Evolutionary conservation across 2,329 filamentous ascomycete species (phyloP), one percentile per base, ranked within the genome.

Genomic region (Claviceps sp.): DNA sequence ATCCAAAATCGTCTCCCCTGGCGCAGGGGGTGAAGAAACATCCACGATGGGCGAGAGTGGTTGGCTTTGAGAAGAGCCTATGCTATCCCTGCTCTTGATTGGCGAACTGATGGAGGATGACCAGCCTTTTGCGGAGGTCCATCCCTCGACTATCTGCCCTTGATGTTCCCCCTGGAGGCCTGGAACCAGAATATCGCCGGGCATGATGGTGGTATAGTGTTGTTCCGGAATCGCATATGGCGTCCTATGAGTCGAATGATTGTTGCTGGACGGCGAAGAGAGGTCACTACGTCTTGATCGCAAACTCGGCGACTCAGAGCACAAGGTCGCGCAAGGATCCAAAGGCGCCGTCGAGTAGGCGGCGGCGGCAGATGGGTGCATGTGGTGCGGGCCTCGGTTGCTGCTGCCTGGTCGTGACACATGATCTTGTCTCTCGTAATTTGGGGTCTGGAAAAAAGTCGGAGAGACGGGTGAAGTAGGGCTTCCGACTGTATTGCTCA

Each of bases 1-100:
- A 61, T 85, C 81, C n/a, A 84, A 64, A 50, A 85, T 84, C 0
- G 81, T 83, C 63, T 85, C 81, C 16, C 81, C 72, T 2, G 76
- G 77, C 0, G 65, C 67, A 2, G 76, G 74, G 0, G 78, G 77
- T 0, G 77, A 75, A 58, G 70, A 72, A 1, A 73, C 72, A 42
- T 72, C 67, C 2, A 70, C 58, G 8, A 71, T 60, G 13, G 65
- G 61, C 13, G 37, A 48, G 9, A 61, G 59, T 18, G 66, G 63
- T 4, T 70, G 69, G 16, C 69, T 66, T 13, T 74, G 71, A 8
- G 77, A 80, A 18, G 77, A 80, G 55, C 74, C 70, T 48, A 81
- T 68, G 58, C 78, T 81, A 45, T 74, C 77, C 6, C 77, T 72
- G 2, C 70, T 73, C 43, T 77, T 69, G 1, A 73, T 69, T 2